Evolutionary conservation across 2,329 filamentous ascomycete genomes (phyloP), one percentile per base, ranked within the genome.

Genomic region (Hymenoscyphus occultus): DNA sequence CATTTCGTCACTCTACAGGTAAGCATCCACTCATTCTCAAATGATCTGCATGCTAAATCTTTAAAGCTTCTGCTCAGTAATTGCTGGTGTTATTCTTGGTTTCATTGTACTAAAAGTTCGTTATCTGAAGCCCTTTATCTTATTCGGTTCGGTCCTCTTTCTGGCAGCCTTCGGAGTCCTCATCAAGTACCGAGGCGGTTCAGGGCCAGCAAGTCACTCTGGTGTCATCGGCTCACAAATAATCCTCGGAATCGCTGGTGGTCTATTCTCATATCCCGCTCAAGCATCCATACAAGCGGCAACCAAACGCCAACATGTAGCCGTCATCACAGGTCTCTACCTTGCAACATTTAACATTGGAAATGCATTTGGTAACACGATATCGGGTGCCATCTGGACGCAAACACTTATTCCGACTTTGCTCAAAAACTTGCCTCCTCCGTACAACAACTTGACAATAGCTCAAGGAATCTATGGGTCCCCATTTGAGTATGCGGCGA

Each of bases 161-260:
- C 79, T 86, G 71, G 84, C 87, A n/a, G 86, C 86, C 0, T 89
- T 88, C 68, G 87, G 86, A 10, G 79, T 90, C 0, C 78, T 90
- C 19, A 88, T 89, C 71, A 80, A 81, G 69, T 90, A 80, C 78
- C 84, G 87, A n/a, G 86, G 86, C 42, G 80, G 82, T 5, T 71
- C 78, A 0, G 77, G 74, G 1, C 42, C 70, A 0, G 74, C 78
- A 10, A 79, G 77, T 66, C 78, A 84, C 64, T 79, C 81, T 1
- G 87, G 87, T 35, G 79, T 90, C 63, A 84, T 90, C 65, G 86
- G 83, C 16, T 86, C 83, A 1, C 85, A 90, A 73, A 78, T 89
- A 7, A 76, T 89, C 5, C 80, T 59, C 6, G 57, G 57, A 35
- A 59, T 59, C 35, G 57, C 57, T n/a, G 86, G 86, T 54, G 87